Percentiles rank a stretch among this genome's conserved stretches.
Conservation (phyloP, 768 basidiomycete species). For the Pleurotus eryngii region DNA sequence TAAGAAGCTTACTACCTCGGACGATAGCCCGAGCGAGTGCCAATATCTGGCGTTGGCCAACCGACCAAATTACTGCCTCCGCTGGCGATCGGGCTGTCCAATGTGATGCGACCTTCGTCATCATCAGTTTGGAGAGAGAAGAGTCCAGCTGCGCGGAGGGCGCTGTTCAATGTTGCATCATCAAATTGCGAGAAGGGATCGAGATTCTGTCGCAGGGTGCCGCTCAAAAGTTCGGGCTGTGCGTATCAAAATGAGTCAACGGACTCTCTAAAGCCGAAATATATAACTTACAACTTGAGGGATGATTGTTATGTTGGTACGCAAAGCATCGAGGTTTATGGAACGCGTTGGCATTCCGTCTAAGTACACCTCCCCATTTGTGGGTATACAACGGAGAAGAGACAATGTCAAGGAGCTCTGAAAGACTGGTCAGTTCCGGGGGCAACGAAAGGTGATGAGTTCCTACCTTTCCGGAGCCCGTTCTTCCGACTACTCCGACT, state of each 20-base stretch:
- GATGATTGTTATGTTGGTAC: conserved; percentile 57
- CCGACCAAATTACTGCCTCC: conserved; percentile 67
- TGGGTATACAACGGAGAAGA: conserved; percentile 50
- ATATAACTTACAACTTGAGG: conserved; percentile 35
- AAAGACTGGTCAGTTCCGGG: background rate
- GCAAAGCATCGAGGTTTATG: conserved; percentile 52
- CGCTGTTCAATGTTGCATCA: conserved; percentile 9
- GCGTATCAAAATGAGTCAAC: too few species aligned
- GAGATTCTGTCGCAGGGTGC: conserved; percentile 10
- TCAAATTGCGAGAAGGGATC: conserved; percentile 11
- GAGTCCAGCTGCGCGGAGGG: conserved; percentile 9
- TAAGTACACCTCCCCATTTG: conserved; percentile 49
- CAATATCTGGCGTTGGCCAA: conserved; percentile 66
- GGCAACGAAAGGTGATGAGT: background rate
- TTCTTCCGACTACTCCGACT: conserved; percentile 41
- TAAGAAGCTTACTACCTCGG: conserved; percentile 46
- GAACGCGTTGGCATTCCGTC: conserved; percentile 44
- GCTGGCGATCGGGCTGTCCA: conserved; percentile 55
- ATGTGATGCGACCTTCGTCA: conserved; percentile 33
- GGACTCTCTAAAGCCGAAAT: background rate
- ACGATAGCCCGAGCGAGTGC: conserved; percentile 59
- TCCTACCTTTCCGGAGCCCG: conserved; percentile 33
- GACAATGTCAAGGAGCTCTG: conserved; percentile 39
- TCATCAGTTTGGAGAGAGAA: conserved; percentile 11
- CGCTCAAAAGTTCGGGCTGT: conserved; percentile 10